Conservation (phyloP, 1,284 basidiomycete species). For the Cutaneotrichosporon cavernicola region DNA sequence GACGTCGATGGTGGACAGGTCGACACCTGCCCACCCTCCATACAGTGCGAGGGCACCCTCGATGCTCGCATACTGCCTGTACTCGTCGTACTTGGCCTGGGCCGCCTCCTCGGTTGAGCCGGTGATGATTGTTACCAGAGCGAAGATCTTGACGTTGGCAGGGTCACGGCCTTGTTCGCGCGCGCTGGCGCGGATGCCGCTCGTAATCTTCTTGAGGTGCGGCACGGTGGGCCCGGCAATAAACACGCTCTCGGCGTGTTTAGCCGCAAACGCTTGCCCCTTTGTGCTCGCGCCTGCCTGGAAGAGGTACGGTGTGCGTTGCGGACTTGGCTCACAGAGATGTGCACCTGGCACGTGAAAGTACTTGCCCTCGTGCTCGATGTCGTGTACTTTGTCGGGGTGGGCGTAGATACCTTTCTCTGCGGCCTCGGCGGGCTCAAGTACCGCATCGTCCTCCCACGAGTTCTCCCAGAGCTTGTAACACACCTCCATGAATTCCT, state of each 20-base stretch:
- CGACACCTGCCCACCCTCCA: conserved; percentile 35
- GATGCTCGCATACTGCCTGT: conserved; percentile 31
- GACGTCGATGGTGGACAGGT: conserved; percentile 14
- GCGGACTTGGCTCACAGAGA: conserved; percentile 46
- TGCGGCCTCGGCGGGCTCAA: conserved; percentile 25
- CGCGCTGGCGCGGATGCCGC: conserved; percentile 22
- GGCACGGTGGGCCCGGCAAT: conserved; percentile 27
- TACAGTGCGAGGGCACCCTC: conserved; percentile 48
- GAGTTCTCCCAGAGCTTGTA: conserved; percentile 53
- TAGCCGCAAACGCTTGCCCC: conserved; percentile 45
- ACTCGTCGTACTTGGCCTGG: conserved; percentile 38
- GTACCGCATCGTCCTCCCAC: conserved; percentile 49
- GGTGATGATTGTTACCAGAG: conserved; percentile 32
- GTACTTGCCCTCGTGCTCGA: conserved; percentile 47
- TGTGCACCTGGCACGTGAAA: conserved; percentile 46
- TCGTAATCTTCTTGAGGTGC: conserved; percentile 12
- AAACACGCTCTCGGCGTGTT: conserved; percentile 51
- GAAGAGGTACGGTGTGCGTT: conserved; percentile 48
- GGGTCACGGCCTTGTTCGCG: conserved; percentile 42
- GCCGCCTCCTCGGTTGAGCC: conserved; percentile 43
- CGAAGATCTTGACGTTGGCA: conserved; percentile 39
- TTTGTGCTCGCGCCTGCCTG: conserved; percentile 46
- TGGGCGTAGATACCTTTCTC: conserved; percentile 35
- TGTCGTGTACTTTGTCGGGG: conserved; percentile 40
- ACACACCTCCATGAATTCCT: conserved; percentile 31